phyloP scores from a whole-genome alignment of 768 basidiomycete genomes.

The Phylloporus rhodoxanthus region DNA sequence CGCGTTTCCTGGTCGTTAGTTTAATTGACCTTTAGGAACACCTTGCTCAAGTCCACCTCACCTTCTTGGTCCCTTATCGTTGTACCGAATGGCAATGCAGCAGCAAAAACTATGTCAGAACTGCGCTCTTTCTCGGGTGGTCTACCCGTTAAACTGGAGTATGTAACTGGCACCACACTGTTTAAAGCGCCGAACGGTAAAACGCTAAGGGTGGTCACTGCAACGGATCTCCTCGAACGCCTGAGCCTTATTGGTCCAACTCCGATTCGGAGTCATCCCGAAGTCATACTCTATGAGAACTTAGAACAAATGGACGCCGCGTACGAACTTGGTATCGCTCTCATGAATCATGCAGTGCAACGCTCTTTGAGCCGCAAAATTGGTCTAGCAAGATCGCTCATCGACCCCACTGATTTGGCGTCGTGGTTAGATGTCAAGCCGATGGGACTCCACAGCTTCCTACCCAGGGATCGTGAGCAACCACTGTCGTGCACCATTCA shows the following conservation, averaged over 20 bases:
- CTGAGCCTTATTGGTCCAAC: constrained; percentile 31
- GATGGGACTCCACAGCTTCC: constrained; percentile 65
- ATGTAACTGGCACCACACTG: constrained; percentile 22
- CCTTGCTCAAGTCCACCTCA: constrained; percentile 36
- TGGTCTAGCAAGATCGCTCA: constrained; percentile 71
- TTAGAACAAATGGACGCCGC: constrained; percentile 73
- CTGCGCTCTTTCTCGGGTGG: constrained; percentile 38
- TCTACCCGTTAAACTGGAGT: constrained; percentile 37
- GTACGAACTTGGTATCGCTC: constrained; percentile 80
- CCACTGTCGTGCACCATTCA: constrained; percentile 62
- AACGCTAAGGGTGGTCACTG: constrained; percentile 52
- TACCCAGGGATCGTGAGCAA: constrained; percentile 78
- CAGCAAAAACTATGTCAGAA: constrained; percentile 50
- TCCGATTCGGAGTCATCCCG: constrained; percentile 35
- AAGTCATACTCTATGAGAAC: constrained; percentile 76
- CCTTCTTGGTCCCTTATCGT: constrained; percentile 60
- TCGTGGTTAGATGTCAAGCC: constrained; percentile 75
- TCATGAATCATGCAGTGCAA: constrained; percentile 62
- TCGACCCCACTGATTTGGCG: constrained; percentile 75
- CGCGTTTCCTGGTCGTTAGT: constrained; percentile 5
- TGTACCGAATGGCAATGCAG: constrained; percentile 51
- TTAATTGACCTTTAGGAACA: constrained; percentile 43
- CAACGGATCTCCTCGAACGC: constrained; percentile 44
- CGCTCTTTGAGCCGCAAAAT: constrained; percentile 62
- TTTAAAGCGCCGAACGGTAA: constrained; percentile 38